Conservation (phyloP, 345 rosid species). For the Eucalyptus tenuipes region DNA sequence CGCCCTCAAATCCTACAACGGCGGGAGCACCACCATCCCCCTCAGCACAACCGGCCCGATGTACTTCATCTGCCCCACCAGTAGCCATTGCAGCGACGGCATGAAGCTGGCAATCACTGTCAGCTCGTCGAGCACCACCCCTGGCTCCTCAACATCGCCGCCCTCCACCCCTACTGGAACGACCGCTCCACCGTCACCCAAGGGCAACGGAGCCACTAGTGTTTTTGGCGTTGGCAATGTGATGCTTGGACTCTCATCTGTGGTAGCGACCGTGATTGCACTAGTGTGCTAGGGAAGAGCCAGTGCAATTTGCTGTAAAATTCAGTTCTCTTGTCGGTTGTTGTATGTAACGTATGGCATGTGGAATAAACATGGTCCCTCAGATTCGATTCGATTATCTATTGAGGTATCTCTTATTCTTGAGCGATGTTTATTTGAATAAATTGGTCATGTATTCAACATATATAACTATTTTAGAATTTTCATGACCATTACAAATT, state of each 20-base stretch:
- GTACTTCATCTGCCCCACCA: conserved; percentile 38
- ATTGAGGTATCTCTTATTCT: not conserved
- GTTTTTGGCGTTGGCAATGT: not conserved
- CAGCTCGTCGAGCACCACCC: conserved; percentile 3
- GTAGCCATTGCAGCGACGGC: conserved; percentile 29
- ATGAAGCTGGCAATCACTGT: conserved; percentile 42
- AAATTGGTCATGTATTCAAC: not conserved
- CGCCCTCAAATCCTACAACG: not conserved
- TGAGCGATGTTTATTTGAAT: not conserved
- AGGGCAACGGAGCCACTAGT: not conserved
- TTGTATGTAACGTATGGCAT: not conserved
- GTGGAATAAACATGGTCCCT: not conserved
- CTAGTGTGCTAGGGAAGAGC: conserved; percentile 39
- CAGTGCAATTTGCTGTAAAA: conserved; percentile 24
- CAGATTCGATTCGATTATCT: not conserved
- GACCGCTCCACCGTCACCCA: conserved; percentile 1
- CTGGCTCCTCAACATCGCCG: conserved; percentile 1
- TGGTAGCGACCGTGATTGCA: conserved; percentile 2
- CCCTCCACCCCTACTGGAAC: not conserved
- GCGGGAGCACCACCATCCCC: conserved; percentile 13
- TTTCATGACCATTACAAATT: not conserved
- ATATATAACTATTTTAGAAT: not conserved
- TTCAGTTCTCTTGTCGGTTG: not conserved
- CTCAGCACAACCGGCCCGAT: conserved; percentile 7
- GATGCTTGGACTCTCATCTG: not conserved